Evolutionary conservation across 148 eudicot genomes (phyloP).

Genomic region (Silene latifolia): DNA sequence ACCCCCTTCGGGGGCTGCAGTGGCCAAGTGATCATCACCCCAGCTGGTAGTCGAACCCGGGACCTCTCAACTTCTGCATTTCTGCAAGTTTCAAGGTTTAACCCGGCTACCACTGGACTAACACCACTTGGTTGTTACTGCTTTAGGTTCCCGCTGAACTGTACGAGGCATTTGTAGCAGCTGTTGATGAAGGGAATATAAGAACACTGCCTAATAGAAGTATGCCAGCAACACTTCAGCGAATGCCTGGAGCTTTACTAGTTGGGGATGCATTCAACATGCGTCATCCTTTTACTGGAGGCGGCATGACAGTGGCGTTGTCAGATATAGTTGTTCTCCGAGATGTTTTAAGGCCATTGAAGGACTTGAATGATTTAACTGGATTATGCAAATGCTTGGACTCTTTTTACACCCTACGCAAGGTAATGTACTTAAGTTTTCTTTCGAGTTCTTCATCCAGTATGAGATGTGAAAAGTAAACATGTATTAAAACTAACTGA

Average conservation of each 20-base stretch:
- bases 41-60: no score
- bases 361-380: conserved; percentile 47
- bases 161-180: conserved; percentile 56
- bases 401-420: conserved; percentile 74
- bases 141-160: conserved; percentile 63
- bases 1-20: no score
- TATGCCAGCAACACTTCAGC: conserved; percentile 76
- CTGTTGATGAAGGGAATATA: conserved; percentile 64
- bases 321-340: conserved; percentile 62
- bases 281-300: conserved; percentile 89
- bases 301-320: conserved; percentile 90
- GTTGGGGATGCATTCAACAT: conserved; percentile 90
- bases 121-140: no score
- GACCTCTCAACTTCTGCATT: no score
- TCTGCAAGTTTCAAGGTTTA: no score
- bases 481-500: no score
- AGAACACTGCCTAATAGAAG: conserved; percentile 74
- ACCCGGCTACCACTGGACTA: no score
- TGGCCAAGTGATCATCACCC: no score
- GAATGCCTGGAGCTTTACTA: conserved; percentile 77
- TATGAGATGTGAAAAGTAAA: no score
- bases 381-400: conserved; percentile 55
- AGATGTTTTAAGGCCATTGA: conserved; percentile 61
- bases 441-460: no score
- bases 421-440: conserved; percentile 37